phyloP scores from a whole-genome alignment of 176 grass and related monocot genomes.

The Carex scoparia region DNA sequence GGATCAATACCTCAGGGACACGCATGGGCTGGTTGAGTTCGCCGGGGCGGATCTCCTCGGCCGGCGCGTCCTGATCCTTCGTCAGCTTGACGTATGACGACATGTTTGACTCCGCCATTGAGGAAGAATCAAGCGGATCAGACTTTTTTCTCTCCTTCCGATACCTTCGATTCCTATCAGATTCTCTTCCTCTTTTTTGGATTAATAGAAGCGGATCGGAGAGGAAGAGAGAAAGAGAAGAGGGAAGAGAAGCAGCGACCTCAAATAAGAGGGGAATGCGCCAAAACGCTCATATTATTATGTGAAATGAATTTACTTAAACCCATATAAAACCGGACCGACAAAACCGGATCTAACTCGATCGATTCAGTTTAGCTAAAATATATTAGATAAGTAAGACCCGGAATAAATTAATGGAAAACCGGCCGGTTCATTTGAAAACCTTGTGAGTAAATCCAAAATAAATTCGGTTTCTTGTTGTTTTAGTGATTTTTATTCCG shows the following conservation, averaged over 20 bases:
- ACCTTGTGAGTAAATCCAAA: no score
- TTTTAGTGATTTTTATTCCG: no score
- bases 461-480: no score
- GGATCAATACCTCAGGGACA: constrained; percentile 50
- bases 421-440: no score
- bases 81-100: constrained; percentile 88
- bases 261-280: not conserved
- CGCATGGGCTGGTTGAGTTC: constrained; percentile 94
- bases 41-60: constrained; percentile 74
- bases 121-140: not conserved
- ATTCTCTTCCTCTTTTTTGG: not conserved
- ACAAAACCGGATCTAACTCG: no score
- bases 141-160: not conserved
- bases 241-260: not conserved
- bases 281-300: not conserved
- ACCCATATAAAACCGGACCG: no score
- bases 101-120: constrained; percentile 64
- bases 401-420: no score
- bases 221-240: not conserved
- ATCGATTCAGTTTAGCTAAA: no score
- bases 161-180: not conserved
- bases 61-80: constrained; percentile 76
- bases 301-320: not conserved
- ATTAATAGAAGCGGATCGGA: not conserved
- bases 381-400: no score